Evolutionary conservation across 495 filamentous ascomycete genomes (phyloP).

Genomic region (Cercophora scortea): DNA sequence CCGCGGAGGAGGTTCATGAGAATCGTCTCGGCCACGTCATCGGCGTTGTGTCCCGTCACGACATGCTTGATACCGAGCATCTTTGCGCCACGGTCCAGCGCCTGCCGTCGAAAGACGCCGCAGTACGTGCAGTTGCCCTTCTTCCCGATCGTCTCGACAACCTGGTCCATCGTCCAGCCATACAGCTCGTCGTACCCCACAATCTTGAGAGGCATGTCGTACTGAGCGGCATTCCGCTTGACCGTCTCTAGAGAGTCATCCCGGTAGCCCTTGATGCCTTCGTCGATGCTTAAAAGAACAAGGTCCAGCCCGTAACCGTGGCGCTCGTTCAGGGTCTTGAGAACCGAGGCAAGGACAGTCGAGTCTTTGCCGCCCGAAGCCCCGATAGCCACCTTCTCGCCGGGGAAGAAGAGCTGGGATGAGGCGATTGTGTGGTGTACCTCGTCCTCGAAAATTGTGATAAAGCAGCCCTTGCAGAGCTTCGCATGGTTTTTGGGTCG

Average conservation of each 20-base stretch:
- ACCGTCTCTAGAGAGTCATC: constrained; percentile 95
- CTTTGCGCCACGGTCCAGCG: constrained; percentile 85
- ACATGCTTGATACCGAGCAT: constrained; percentile 86
- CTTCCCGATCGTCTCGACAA: constrained; percentile 90
- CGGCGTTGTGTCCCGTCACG: constrained; percentile 95
- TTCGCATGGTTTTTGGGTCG: constrained; percentile 90
- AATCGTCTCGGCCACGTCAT: constrained; percentile 97
- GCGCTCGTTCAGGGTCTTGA: constrained; percentile 90
- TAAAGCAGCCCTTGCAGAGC: constrained; percentile 84
- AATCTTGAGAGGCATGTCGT: constrained; percentile 82
- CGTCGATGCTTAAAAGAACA: constrained; percentile 84
- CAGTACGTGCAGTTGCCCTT: constrained; percentile 99
- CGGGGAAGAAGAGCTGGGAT: constrained; percentile 68
- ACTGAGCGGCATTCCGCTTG: constrained; percentile 84
- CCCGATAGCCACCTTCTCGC: constrained; percentile 88
- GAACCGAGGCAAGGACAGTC: constrained; percentile 86
- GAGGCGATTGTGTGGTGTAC: constrained; percentile 84
- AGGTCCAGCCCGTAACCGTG: constrained; percentile 82
- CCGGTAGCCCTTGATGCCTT: constrained; percentile 93
- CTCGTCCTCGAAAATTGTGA: constrained; percentile 80
- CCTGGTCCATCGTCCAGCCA: constrained; percentile 99
- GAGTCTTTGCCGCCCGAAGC: constrained; percentile 97
- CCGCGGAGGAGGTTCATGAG: constrained; percentile 94
- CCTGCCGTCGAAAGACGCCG: constrained; percentile 91
- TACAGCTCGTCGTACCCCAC: constrained; percentile 92